Evolutionary conservation across 2,329 filamentous ascomycete genomes (phyloP).

Genomic region (Ampelomyces quisqualis): DNA sequence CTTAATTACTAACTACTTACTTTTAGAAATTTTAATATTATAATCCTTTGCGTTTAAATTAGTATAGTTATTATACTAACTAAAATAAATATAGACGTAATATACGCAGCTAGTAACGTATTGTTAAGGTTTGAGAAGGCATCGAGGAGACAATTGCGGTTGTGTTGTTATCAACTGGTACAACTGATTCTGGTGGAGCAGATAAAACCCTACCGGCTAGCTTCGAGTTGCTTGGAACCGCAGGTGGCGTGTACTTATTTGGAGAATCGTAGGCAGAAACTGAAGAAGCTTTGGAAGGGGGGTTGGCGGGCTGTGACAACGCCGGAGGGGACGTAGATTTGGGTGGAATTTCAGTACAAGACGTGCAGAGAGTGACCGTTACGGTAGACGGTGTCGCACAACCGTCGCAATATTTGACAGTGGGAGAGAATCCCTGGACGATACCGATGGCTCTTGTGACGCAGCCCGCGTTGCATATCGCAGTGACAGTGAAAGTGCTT

Average conservation of each 20-base stretch:
- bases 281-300: neutral
- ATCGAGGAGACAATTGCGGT: too few species aligned
- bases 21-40: too few species aligned
- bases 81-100: too few species aligned
- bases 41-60: too few species aligned
- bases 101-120: too few species aligned
- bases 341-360: neutral
- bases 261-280: neutral
- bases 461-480: slow-evolving; percentile 4
- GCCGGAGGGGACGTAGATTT: neutral
- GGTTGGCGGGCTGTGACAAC: neutral
- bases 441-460: neutral
- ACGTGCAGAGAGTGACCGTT: slow-evolving; percentile 2
- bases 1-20: too few species aligned
- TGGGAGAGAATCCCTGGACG: slow-evolving; percentile 3
- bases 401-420: slow-evolving; percentile 4
- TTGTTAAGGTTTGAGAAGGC: too few species aligned
- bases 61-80: too few species aligned
- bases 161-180: too few species aligned
- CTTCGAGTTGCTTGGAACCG: neutral
- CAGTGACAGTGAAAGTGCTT: neutral
- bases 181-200: too few species aligned
- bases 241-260: neutral
- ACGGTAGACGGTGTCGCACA: slow-evolving; percentile 3
- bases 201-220: too few species aligned